These are phyloP conservation scores for Daldinia eschscholtzii DNA, from an alignment of 2,329 filamentous ascomycete species.

Conservation along the genomic window DNA sequence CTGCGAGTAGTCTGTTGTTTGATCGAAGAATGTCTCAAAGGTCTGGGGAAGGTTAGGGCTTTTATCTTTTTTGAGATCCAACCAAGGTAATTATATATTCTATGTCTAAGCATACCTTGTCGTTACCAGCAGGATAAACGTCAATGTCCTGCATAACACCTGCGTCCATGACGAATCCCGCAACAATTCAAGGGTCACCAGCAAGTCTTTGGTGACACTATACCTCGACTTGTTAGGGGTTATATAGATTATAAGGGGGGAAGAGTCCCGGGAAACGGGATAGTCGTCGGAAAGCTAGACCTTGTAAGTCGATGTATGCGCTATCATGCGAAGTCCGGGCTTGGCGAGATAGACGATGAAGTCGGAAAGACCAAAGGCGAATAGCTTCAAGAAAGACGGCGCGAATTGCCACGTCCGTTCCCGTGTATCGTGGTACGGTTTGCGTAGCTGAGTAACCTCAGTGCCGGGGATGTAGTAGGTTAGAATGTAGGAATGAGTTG, in stretches of 20 bases:
- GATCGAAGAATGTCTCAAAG: conserved; percentile 52
- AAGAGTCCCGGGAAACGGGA: conserved; percentile 27
- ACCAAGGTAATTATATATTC: conserved; percentile 19
- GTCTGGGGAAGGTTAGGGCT: conserved; percentile 45
- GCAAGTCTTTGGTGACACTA: conserved; percentile 43
- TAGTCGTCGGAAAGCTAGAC: conserved; percentile 26
- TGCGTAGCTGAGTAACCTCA: conserved; percentile 34
- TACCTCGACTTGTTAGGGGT: conserved; percentile 38
- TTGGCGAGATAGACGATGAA: conserved; percentile 36
- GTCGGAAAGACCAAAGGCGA: conserved; percentile 15
- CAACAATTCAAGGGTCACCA: conserved; percentile 44
- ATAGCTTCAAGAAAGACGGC: conserved; percentile 13
- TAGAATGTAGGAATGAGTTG: conserved; percentile 15
- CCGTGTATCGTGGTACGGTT: conserved; percentile 37
- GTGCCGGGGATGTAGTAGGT: conserved; percentile 15
- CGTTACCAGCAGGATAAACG: conserved; percentile 52
- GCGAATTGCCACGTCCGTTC: conserved; percentile 39
- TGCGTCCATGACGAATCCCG: conserved; percentile 54
- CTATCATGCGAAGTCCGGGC: conserved; percentile 37
- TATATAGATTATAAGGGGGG: conserved; percentile 24
- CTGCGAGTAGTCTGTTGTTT: conserved; percentile 50
- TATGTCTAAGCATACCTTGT: conserved; percentile 48
- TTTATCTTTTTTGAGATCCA: conserved; percentile 25
- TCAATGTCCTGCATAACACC: conserved; percentile 55
- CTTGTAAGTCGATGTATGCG: conserved; percentile 31